Base-by-base conservation (phyloP, 805 yeast species). In the Wickerhamomyces pijperi region DNA sequence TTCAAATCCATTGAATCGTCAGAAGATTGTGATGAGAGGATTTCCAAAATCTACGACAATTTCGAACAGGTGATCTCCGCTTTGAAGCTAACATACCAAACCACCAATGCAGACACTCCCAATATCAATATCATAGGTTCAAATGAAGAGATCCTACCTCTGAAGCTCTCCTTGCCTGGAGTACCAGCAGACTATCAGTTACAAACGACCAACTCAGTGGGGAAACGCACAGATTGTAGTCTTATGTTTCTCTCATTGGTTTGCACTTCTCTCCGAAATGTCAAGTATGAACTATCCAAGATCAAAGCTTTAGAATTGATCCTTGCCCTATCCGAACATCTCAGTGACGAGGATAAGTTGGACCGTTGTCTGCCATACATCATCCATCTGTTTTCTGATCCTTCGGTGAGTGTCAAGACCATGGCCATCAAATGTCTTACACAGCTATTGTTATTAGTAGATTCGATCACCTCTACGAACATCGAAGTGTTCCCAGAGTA, bases 351-450 rank as follows among this genome's bases (percentile, higher is more conserved):
- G 41, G 78, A 78, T 14, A 90, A 87, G 54, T 63, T 92, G 32
- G 97, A 92, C 55, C 61, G 97, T 35, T 76, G 86, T 25, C 57
- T 92, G 19, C 97, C 98, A 0, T 85, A 81, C 53, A 56, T 92
- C 19, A 70, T 84, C 18, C 62, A 75, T n/a, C 64, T 86, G 39
- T 56, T 88, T 13, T 86, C 82, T 38, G 95, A 85, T 43, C 61
- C 68, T 1, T 68, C 78, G 16, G 67, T 75, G 1, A 72, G 68
- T 35, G 92, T 86, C 3, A 82, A 80, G 38, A 70, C 77, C 2
- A 63, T 75, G 3, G 83, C 94, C 0, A 49, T 92, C 7, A 64
- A 74, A 35, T 63, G 78, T 2, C 52, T 84, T 35, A 75, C 94
- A 0, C 88, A 84, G 32, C 58, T 92, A 3, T 58, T 90, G 32